Conservation (phyloP, 2,329 filamentous ascomycete genomes). For the Colletotrichum sp. region DNA sequence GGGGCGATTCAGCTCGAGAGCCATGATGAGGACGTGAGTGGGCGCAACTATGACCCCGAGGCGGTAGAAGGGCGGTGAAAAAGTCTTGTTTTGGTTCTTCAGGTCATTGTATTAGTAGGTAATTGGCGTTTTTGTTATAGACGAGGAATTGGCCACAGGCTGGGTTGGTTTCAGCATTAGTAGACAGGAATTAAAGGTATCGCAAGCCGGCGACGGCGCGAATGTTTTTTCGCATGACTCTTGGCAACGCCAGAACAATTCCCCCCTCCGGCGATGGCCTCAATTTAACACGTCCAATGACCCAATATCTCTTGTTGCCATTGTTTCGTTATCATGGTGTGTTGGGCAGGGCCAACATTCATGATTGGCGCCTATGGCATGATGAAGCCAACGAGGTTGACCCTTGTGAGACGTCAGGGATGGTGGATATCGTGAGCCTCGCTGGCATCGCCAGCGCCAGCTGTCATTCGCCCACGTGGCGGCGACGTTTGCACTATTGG, state of each 20-base stretch:
- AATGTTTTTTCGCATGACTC: neutral
- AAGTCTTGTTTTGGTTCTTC: neutral
- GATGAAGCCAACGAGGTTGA: constrained; percentile 4
- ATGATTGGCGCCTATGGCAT: neutral
- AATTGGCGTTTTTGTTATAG: neutral
- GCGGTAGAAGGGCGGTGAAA: neutral
- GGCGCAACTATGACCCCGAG: neutral
- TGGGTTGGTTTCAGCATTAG: neutral
- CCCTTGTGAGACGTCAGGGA: neutral
- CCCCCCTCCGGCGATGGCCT: neutral
- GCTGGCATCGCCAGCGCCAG: neutral
- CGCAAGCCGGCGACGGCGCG: neutral
- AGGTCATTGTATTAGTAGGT: neutral
- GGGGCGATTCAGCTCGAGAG: neutral
- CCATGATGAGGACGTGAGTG: neutral
- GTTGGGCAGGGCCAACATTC: neutral
- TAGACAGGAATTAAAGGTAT: neutral
- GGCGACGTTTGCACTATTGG: neutral
- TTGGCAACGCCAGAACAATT: neutral
- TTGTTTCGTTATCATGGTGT: neutral
- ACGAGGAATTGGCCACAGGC: neutral
- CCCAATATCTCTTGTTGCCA: neutral
- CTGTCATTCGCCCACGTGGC: constrained; percentile 3
- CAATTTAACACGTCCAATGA: neutral
- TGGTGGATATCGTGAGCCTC: neutral